Evolutionary conservation across 768 basidiomycete species (phyloP).

Genomic region (Tricholoma matsutake): DNA sequence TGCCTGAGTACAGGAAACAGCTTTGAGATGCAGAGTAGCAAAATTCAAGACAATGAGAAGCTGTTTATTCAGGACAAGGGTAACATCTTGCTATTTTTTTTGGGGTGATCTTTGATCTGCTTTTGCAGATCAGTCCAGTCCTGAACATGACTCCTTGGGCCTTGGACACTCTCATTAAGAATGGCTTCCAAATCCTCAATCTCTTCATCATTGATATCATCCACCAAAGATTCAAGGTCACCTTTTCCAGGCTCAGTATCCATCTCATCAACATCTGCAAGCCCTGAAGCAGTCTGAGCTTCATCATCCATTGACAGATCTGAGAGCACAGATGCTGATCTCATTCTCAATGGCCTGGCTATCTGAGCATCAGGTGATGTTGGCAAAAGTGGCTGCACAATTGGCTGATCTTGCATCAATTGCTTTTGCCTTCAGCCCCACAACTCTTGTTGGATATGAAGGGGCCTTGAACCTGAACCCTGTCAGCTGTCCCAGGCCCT

Average conservation of each 20-base stretch:
- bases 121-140: conserved; percentile 16
- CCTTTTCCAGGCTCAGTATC: background rate
- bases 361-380: no score
- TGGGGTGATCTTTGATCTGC: conserved; percentile 19
- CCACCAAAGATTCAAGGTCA: background rate
- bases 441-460: background rate
- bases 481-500: no score
- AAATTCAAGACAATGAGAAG: no score
- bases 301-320: no score
- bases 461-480: background rate
- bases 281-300: background rate
- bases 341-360: background rate
- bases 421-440: background rate
- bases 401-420: background rate
- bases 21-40: no score
- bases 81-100: conserved; percentile 16
- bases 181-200: conserved; percentile 16
- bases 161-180: no score
- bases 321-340: no score
- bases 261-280: background rate
- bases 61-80: background rate
- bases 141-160: background rate
- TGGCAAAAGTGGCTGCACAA: background rate
- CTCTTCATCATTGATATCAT: conserved; percentile 3
- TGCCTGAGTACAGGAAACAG: background rate